Evolutionary conservation across 768 basidiomycete genomes (phyloP).

Genomic region (Epithele typhae): DNA sequence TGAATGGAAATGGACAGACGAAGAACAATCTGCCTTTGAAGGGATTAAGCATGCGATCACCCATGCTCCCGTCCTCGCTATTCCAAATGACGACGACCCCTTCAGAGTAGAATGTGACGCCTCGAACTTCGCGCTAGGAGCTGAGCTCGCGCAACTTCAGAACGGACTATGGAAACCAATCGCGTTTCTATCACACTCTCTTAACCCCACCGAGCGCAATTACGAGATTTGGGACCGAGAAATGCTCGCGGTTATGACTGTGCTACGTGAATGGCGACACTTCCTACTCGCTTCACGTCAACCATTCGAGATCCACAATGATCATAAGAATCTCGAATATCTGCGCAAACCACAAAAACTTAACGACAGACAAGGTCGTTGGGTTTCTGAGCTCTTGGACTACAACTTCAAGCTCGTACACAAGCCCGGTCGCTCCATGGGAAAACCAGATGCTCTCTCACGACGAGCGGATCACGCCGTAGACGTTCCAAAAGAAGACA

Average conservation of each 20-base stretch:
- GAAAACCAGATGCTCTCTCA: constrained; percentile 8
- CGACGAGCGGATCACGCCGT: background rate
- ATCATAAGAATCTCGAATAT: constrained; percentile 29
- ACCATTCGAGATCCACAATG: constrained; percentile 20
- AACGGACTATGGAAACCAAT: constrained; percentile 9
- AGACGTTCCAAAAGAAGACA: background rate
- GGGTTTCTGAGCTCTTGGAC: constrained; percentile 15
- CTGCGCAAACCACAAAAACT: constrained; percentile 23
- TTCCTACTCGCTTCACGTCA: constrained; percentile 18
- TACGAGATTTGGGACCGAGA: constrained; percentile 32
- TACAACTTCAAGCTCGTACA: constrained; percentile 15
- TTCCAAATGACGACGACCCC: constrained; percentile 7
- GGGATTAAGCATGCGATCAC: background rate
- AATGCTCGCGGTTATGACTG: constrained; percentile 30
- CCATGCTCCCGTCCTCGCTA: constrained; percentile 6
- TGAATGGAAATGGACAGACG: background rate
- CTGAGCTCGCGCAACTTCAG: constrained; percentile 22
- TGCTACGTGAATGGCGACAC: constrained; percentile 22
- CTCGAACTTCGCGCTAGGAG: constrained; percentile 24
- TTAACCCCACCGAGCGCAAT: constrained; percentile 25
- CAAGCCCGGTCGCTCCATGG: constrained; percentile 4
- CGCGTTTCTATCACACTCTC: constrained; percentile 10
- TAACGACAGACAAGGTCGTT: constrained; percentile 29
- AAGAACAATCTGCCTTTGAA: constrained; percentile 1
- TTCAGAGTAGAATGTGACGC: constrained; percentile 20